A percentile compares a stretch with the other conserved stretches of the same genome.
phyloP scores from a whole-genome alignment of 73 alveolate genomes.

The Paramecium pentaurelia region DNA sequence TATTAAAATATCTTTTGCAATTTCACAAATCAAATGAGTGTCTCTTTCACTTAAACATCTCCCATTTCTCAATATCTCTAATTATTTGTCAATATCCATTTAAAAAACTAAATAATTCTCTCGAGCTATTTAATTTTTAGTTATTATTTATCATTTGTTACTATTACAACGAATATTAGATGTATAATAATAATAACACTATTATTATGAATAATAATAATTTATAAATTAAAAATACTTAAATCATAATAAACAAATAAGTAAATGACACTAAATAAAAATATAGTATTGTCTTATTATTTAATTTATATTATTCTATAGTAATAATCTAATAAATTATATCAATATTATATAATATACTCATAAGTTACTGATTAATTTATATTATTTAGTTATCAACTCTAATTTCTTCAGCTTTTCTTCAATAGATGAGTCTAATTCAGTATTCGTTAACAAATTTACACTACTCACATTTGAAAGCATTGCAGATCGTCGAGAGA shows the following conservation, averaged over 20 bases:
- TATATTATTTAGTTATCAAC: neutral
- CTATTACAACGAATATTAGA: too few relatives aligned
- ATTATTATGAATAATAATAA: too few relatives aligned
- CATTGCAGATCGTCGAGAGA: neutral
- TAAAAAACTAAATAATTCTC: neutral
- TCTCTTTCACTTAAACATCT: slow-evolving; percentile 84
- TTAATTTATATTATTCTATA: too few relatives aligned
- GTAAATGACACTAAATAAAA: too few relatives aligned
- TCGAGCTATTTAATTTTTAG: neutral
- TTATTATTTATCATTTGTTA: neutral
- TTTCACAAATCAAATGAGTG: slow-evolving; percentile 82
- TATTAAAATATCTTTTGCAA: slow-evolving; percentile 74
- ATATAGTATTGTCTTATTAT: too few relatives aligned
- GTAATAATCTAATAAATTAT: neutral
- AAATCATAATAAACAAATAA: too few relatives aligned
- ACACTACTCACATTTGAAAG: neutral
- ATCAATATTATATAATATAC: neutral
- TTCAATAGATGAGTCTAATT: neutral
- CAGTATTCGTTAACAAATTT: neutral
- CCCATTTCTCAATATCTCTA: slow-evolving; percentile 76
- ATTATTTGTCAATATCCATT: slow-evolving; percentile 77
- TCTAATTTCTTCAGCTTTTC: neutral
- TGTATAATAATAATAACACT: too few relatives aligned
- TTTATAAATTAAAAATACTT: too few relatives aligned
- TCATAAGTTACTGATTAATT: neutral